A percentile compares a stretch with the other conserved stretches of the same genome.
phyloP scores from a whole-genome alignment of 2,329 filamentous ascomycete genomes.

The Chrysosphaeria jannelii region DNA sequence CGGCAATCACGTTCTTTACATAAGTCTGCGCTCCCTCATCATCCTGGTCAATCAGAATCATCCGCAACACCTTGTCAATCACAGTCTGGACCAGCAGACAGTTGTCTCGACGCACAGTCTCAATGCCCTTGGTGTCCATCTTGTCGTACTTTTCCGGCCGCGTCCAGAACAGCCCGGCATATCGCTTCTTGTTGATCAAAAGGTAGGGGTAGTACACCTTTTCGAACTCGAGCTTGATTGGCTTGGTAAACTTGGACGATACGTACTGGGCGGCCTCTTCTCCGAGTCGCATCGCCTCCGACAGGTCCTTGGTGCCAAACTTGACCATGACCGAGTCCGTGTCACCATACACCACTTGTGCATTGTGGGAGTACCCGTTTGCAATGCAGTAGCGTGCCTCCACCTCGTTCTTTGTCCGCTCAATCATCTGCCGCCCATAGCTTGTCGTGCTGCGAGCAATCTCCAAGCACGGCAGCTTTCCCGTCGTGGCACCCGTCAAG shows the following conservation, averaged over 20 bases:
- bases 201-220: slow-evolving; percentile 97
- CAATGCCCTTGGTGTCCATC: slow-evolving; percentile 99
- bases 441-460: slow-evolving; percentile 94
- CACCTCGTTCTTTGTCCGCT: slow-evolving; percentile 89
- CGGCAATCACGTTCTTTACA: slow-evolving; percentile 85
- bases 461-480: slow-evolving; percentile 77
- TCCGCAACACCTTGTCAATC: slow-evolving; percentile 83
- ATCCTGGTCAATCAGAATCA: slow-evolving; percentile 85
- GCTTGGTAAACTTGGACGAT: slow-evolving; percentile 75
- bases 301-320: slow-evolving; percentile 67
- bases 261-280: slow-evolving; percentile 73
- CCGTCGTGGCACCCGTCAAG: slow-evolving; percentile 80
- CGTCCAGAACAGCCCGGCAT: slow-evolving; percentile 94
- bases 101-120: slow-evolving; percentile 91
- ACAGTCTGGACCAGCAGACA: slow-evolving; percentile 87
- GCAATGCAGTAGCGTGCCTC: slow-evolving; percentile 69
- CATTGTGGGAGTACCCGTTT: slow-evolving; percentile 83
- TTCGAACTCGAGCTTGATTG: slow-evolving; percentile 97
- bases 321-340: slow-evolving; percentile 99
- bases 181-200: slow-evolving; percentile 98
- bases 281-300: slow-evolving; percentile 81
- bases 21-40: slow-evolving; percentile 84
- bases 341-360: slow-evolving; percentile 93
- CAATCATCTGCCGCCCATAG: slow-evolving; percentile 97
- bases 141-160: slow-evolving; percentile 87